A percentile compares a stretch with the other conserved stretches of the same genome.
phyloP scores from a whole-genome alignment of 139 green algal species.

The Chlorella sorokiniana region DNA sequence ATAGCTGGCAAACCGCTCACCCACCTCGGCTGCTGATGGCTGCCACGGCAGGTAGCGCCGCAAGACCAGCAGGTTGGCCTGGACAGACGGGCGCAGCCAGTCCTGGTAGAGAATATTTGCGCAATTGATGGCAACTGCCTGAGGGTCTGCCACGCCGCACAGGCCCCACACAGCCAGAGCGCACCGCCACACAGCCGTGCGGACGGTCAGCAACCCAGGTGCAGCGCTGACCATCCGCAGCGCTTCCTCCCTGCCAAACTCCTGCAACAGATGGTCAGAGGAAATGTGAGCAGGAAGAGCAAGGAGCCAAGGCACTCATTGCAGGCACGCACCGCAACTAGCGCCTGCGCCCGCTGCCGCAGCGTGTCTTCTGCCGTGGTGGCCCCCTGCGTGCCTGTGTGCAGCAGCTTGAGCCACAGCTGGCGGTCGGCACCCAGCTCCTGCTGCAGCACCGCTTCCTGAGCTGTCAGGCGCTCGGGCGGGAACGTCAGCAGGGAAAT shows the following conservation, averaged over 20 bases:
- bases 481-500: neutral
- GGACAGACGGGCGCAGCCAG: neutral
- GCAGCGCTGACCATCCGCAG: neutral
- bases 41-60: neutral
- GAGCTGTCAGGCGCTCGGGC: neutral
- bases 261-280: neutral
- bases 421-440: neutral
- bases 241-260: neutral
- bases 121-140: neutral
- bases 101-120: no score
- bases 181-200: neutral
- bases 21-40: neutral
- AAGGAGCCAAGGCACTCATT: no score
- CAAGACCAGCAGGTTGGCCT: neutral
- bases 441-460: slow-evolving; percentile 4
- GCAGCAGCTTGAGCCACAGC: neutral
- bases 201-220: neutral
- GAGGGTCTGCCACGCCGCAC: neutral
- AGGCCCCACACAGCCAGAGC: neutral
- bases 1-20: neutral
- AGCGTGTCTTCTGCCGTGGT: neutral
- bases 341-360: neutral
- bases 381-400: neutral
- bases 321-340: neutral
- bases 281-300: neutral